A percentile compares a stretch with the other conserved stretches of the same genome.
Conservation (phyloP, 192 early-diverging fungal species). For the Coemansia sp. region DNA sequence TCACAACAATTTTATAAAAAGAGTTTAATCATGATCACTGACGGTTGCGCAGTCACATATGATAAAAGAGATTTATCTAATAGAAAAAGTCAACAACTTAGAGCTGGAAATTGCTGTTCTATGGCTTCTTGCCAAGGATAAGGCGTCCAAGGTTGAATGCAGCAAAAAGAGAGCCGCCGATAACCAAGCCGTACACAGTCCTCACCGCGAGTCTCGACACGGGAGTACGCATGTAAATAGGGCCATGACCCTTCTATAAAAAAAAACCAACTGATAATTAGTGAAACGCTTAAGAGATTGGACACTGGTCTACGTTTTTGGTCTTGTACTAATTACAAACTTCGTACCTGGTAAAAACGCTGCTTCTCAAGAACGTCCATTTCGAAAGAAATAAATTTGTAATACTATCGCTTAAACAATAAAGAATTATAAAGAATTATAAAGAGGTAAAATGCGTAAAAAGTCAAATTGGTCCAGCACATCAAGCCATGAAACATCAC, state of each 20-base stretch:
- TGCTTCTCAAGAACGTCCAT: constrained; percentile 50
- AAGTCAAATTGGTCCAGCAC: too few species aligned
- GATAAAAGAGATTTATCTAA: background rate
- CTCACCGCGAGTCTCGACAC: constrained; percentile 21
- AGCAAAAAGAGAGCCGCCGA: constrained; percentile 19
- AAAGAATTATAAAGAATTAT: background rate
- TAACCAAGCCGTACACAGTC: constrained; percentile 23
- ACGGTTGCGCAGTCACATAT: background rate
- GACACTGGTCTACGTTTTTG: background rate
- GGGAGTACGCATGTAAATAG: constrained; percentile 47
- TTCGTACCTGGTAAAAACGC: constrained; percentile 55
- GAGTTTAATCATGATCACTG: background rate
- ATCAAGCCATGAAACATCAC: background rate
- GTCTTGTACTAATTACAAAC: background rate
- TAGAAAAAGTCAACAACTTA: background rate
- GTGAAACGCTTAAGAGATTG: background rate
- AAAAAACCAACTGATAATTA: background rate
- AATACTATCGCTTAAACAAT: background rate
- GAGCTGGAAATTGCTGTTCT: background rate
- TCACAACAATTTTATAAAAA: background rate
- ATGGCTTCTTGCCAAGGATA: constrained; percentile 34
- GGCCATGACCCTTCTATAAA: constrained; percentile 41
- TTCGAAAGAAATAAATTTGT: background rate
- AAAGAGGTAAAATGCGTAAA: background rate
- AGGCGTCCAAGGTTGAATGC: constrained; percentile 31